Evolutionary conservation across 2,329 filamentous ascomycete genomes (phyloP).

Genomic region (Pseudopithomyces maydicus): DNA sequence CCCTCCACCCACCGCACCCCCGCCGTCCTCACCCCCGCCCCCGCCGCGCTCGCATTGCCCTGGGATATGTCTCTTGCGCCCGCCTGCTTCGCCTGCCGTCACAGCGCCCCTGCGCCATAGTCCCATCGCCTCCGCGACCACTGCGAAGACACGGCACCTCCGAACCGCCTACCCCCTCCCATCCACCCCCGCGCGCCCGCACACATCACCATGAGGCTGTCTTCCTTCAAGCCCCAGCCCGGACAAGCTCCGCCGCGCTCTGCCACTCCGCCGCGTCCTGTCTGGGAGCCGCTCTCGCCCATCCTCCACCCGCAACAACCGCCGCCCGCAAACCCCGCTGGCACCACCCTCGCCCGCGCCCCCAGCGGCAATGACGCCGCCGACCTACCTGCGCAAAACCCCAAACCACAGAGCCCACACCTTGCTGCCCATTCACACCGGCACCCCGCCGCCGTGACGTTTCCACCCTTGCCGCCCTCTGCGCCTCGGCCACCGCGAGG

Average conservation of each 20-base stretch:
- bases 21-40: constrained; percentile 24
- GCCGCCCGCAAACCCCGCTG: constrained; percentile 28
- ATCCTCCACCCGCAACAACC: constrained; percentile 26
- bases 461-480: constrained; percentile 23
- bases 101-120: constrained; percentile 34
- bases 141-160: constrained; percentile 30
- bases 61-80: constrained; percentile 34
- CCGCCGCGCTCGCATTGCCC: constrained; percentile 21
- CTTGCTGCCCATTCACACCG: constrained; percentile 18
- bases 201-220: constrained; percentile 33
- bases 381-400: neutral
- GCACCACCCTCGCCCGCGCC: constrained; percentile 16
- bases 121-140: constrained; percentile 30
- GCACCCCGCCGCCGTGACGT: constrained; percentile 15
- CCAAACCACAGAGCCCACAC: constrained; percentile 4
- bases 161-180: constrained; percentile 20
- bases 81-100: constrained; percentile 23
- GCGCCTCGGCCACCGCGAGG: constrained; percentile 26
- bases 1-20: constrained; percentile 10
- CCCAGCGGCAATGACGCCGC: constrained; percentile 12
- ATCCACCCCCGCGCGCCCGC: constrained; percentile 19
- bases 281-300: constrained; percentile 45
- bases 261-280: constrained; percentile 37
- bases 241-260: constrained; percentile 35
- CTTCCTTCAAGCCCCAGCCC: constrained; percentile 42